Evolutionary conservation across 2,329 filamentous ascomycete species (phyloP), one percentile per base, ranked within the genome.

Genomic region (Diaporthe sp.): DNA sequence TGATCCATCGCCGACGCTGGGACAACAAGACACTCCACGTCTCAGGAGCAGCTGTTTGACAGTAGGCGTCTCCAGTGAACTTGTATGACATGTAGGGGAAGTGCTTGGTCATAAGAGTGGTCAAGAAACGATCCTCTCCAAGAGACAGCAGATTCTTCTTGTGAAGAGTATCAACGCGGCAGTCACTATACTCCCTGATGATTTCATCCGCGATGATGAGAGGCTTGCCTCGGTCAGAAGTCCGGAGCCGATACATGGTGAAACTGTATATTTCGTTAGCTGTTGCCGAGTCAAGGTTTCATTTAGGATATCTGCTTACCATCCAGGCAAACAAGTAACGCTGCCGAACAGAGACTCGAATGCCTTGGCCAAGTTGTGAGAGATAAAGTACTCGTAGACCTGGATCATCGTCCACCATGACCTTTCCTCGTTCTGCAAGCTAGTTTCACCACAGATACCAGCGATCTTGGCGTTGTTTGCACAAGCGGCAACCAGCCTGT

Each of bases 341-440:
- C 95, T 97, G 82, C 96, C 97, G 81, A 99, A 99, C 76, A 99
- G 91, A 76, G 95, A 98, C 83, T 99, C 97, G 82, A 99, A 99
- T 76, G 97, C 95, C 87, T 99, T 99, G 71, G 97, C 89, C 83
- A 99, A 87, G 85, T 99, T 94, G 88, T 99, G 97, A 40, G 97
- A 98, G 82, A 99, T 99, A 84, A 96, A 99, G 88, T 99, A 99
- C 84, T 99, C 97, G 86, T 99, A 99, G 77, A 99, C 97, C 84
- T 99, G 97, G 81, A 99, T 99, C 97, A 99, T 99, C 17, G 97
- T 99, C 95, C 95, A 98, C 95, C 96, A 98, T 80, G 93, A 96
- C 78, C 93, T 90, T 80, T 98, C 95, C 83, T 98, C 96, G 80
- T 99, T 99, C 82, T 98, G 94, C 80, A 99, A 88, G 83, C 93